These are phyloP conservation scores for Fragilariopsis cylindrus DNA, from an alignment of 108 stramenopile genomes.

Conservation along the genomic window DNA sequence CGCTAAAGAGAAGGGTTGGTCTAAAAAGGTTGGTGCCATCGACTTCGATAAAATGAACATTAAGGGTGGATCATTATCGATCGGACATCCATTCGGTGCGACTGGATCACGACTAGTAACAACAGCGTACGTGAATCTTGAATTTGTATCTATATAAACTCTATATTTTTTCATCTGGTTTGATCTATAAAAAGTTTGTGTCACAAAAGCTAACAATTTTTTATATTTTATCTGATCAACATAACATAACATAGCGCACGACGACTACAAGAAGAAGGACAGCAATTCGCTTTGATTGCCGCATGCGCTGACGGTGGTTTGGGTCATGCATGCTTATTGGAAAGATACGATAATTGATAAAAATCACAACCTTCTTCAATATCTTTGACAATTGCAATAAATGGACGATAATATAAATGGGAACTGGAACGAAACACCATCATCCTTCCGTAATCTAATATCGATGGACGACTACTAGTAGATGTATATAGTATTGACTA, in stretches of 20 bases:
- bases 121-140: slow-evolving; percentile 58
- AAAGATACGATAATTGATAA: slow-evolving; percentile 70
- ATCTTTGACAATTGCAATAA: not conserved
- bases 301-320: slow-evolving; percentile 99
- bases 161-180: too few species aligned
- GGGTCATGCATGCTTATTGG: slow-evolving; percentile 91
- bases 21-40: slow-evolving; percentile 87
- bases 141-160: too few species aligned
- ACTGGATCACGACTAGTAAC: slow-evolving; percentile 92
- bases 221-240: too few species aligned
- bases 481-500: too few species aligned
- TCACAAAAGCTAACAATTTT: too few species aligned
- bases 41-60: slow-evolving; percentile 94
- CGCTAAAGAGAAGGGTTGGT: slow-evolving; percentile 85
- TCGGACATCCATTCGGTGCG: slow-evolving; percentile 99
- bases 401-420: too few species aligned
- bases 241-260: slow-evolving; percentile 39
- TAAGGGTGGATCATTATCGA: slow-evolving; percentile 93
- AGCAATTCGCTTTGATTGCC: slow-evolving; percentile 93
- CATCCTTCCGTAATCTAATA: too few species aligned
- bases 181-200: too few species aligned
- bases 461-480: too few species aligned
- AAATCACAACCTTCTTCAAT: not conserved
- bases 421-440: too few species aligned
- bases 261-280: slow-evolving; percentile 90